Percentiles rank a stretch among this genome's conserved stretches.
These are phyloP conservation scores for Aspergillus hiratsukae DNA, from an alignment of 2,329 filamentous ascomycete genomes.

Conservation along the genomic window DNA sequence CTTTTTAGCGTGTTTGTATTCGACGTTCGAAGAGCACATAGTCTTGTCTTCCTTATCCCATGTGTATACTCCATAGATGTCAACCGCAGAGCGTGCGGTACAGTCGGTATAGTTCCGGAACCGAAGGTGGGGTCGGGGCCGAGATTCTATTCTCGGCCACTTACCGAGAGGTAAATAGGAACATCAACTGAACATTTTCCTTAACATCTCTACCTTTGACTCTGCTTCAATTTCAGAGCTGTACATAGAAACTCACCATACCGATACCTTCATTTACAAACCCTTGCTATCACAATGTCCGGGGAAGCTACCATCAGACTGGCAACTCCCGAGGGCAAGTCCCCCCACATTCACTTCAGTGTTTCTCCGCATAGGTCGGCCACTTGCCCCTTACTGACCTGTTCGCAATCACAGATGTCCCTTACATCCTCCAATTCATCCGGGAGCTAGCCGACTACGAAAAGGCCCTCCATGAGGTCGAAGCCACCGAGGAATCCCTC, in stretches of 20 bases:
- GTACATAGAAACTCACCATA: neutral
- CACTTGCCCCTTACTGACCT: neutral
- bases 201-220: neutral
- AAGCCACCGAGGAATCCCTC: conserved; percentile 73
- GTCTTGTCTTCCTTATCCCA: neutral
- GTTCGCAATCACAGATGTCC: conserved; percentile 58
- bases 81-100: neutral
- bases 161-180: neutral
- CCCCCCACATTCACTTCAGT: neutral
- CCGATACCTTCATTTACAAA: neutral
- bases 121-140: neutral
- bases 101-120: neutral
- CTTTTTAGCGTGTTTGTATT: neutral
- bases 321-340: conserved; percentile 37
- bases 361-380: neutral
- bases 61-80: neutral
- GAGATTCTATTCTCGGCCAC: neutral
- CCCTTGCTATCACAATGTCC: conserved; percentile 22
- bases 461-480: conserved; percentile 66
- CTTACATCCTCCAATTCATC: conserved; percentile 75
- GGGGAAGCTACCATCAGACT: conserved; percentile 37
- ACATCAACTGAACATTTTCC: neutral
- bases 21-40: neutral
- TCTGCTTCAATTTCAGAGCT: neutral
- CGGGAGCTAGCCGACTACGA: conserved; percentile 85